Base-by-base conservation (phyloP, 192 early-diverging fungal species). In the Chytriomyces confervae region DNA sequence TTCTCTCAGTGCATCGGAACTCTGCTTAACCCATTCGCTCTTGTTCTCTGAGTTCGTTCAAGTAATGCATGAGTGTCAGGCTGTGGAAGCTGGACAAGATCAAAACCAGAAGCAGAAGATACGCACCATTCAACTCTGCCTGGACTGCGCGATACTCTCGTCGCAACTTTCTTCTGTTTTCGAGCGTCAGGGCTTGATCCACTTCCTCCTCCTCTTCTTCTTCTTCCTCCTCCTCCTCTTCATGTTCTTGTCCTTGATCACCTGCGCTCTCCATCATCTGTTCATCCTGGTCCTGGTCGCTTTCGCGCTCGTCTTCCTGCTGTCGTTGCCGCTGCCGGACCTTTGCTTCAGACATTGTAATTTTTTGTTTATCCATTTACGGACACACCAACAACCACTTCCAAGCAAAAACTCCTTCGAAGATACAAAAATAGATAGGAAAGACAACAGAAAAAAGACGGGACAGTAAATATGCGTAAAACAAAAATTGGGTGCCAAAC, bases 71-170 rank as follows among this genome's bases (percentile, higher is more conserved):
- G 18, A 18, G 47, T 9, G 45, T 75, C 45, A 23, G 11, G 11
- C 10, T 2, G n/a, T 24, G 45, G 9, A 13, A 20, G 27, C 11
- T 5, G 0, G 53, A 66, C 61, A 36, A 20, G 44, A 6, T 24
- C 63, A 10, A 7, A 36, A 29, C 18, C 36, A 2, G 2, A 36
- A 36, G 36, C 36, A 36, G 24, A 44, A 18, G 5, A 20, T 16
- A 65, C 18, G 13, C 27, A 75, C 73, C 73, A 27, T 78, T 68
- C 47, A 78, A 27, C 10, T 11, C 23, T 29, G 36, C n/a, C 61
- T 78, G 77, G 43, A 78, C 51, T 36, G 43, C 50, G 6, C 77
- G 13, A 61, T 78, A 78, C 53, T 66, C 64, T 44, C 61, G 16
- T n/a, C 72, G 7, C 48, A 75, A 20, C n/a, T 24, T 16, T 9